Percentiles rank a stretch among this genome's conserved stretches.
These are phyloP conservation scores for Garcileccinum viscosum DNA, from an alignment of 1,284 basidiomycete species.

Conservation along the genomic window DNA sequence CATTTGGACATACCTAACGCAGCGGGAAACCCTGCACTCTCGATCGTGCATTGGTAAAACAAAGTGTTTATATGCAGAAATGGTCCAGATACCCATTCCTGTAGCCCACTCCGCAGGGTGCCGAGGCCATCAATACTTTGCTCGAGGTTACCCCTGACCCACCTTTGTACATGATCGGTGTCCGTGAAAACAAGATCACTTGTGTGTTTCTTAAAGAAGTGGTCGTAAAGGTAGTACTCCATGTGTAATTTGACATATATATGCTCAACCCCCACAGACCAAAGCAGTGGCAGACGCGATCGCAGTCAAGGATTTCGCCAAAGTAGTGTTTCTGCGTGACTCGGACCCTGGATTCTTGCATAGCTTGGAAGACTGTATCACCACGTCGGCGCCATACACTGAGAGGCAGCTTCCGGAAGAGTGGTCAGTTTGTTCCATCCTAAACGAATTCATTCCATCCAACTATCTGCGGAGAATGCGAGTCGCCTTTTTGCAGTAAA, in stretches of 20 bases:
- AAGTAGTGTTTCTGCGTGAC: constrained; percentile 90
- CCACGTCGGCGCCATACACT: constrained; percentile 70
- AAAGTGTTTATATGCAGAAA: not conserved
- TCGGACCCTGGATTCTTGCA: constrained; percentile 92
- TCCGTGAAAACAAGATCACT: constrained; percentile 94
- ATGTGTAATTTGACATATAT: not conserved
- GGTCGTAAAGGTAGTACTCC: constrained; percentile 73
- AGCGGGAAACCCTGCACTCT: constrained; percentile 92
- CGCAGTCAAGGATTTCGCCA: constrained; percentile 82
- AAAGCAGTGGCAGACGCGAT: constrained; percentile 95
- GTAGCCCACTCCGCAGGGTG: constrained; percentile 92
- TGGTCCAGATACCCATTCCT: not conserved
- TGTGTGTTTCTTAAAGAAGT: constrained; percentile 92
- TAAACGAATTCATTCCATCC: constrained; percentile 13
- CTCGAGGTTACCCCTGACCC: constrained; percentile 89
- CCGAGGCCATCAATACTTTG: constrained; percentile 91
- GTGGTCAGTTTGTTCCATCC: constrained; percentile 43
- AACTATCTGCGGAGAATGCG: constrained; percentile 68
- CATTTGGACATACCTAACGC: constrained; percentile 95
- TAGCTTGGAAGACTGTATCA: constrained; percentile 83
- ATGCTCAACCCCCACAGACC: constrained; percentile 59
- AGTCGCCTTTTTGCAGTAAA: too few relatives aligned
- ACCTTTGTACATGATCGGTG: constrained; percentile 97
- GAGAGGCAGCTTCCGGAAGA: constrained; percentile 67
- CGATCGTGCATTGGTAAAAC: constrained; percentile 86